Evolutionary conservation across 73 alveolate species (phyloP).

Genomic region (Paraurostyla sp.): DNA sequence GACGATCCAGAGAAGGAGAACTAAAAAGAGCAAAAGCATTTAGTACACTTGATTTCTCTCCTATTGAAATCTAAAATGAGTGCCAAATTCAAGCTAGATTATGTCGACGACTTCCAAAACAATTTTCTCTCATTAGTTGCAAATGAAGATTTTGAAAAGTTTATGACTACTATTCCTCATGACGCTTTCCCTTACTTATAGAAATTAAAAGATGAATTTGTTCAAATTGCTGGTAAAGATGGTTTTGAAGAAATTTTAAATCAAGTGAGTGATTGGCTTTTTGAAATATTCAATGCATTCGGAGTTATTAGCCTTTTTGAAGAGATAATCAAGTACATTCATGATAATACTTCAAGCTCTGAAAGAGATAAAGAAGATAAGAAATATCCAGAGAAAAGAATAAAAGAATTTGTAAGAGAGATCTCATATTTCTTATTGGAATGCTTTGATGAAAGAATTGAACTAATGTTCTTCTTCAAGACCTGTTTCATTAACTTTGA

Average conservation of each 20-base stretch:
- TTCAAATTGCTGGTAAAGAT: background rate
- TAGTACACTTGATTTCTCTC: background rate
- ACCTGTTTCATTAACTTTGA: background rate
- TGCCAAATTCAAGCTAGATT: background rate
- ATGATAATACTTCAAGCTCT: background rate
- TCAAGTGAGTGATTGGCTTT: background rate
- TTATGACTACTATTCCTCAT: background rate
- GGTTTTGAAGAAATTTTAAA: background rate
- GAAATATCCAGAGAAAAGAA: slow-evolving; percentile 19
- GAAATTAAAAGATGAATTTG: background rate
- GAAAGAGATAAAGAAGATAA: slow-evolving; percentile 36
- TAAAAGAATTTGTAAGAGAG: background rate
- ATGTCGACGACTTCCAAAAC: slow-evolving; percentile 17
- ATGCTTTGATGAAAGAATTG: slow-evolving; percentile 37
- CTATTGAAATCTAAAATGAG: background rate
- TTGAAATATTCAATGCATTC: background rate
- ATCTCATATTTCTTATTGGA: slow-evolving; percentile 6
- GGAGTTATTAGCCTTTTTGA: background rate
- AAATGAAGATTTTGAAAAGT: background rate
- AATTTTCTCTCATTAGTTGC: background rate
- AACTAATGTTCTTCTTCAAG: slow-evolving; percentile 36
- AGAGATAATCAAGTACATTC: background rate
- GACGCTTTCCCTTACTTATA: background rate
- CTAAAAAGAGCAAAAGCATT: background rate
- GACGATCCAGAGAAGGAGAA: background rate